Base-by-base conservation (phyloP, 108 stramenopile species). In the Seminavis robusta region DNA sequence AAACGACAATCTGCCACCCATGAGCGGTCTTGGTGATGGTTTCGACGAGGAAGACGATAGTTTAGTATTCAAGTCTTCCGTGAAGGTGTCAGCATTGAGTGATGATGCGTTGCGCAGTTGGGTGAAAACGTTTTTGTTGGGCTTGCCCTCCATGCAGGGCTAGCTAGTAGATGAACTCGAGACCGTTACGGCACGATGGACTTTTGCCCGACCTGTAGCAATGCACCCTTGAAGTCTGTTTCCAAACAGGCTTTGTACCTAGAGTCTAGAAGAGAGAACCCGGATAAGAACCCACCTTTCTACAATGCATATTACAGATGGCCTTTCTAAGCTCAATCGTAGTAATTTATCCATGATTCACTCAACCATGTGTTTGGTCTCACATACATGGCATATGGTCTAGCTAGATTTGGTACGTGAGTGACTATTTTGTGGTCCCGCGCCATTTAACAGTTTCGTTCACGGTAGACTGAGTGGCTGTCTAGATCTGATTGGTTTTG, bases 11-110 rank as follows among this genome's bases (percentile, higher is more conserved):
- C 16, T 25, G 16, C 17, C 30, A 32, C 63, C 63, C 11, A 74
- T 74, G 11, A 27, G 52, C 41, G 88, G 82, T 28, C 59, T 85
- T 15, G 78, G 84, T 40, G 85, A 90, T 61, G 75, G 76, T 13
- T 83, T 80, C 46, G 83, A 85, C 45, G 79, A 85, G 47, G 84
- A 87, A n/a, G 83, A 87, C 61, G 81, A 87, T 32, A 61, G 79
- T 1, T 37, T 78, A 23, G 86, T 87, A 1, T 82, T 82, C 48
- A 84, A 87, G 44, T 80, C 71, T 26, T 71, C 76, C 26, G 77
- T 73, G 28, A 91, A 82, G 47, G 83, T 91, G 6, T 69, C 85
- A 8, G 64, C 76, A 39, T 63, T 91, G 33, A 70, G 81, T 3
- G 81, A 91, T 44, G 80, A 86, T 60, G 85, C 90, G 15, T 57